Evolutionary conservation across 2,329 filamentous ascomycete genomes (phyloP).

Genomic region (Pestalotiopsis fici): DNA sequence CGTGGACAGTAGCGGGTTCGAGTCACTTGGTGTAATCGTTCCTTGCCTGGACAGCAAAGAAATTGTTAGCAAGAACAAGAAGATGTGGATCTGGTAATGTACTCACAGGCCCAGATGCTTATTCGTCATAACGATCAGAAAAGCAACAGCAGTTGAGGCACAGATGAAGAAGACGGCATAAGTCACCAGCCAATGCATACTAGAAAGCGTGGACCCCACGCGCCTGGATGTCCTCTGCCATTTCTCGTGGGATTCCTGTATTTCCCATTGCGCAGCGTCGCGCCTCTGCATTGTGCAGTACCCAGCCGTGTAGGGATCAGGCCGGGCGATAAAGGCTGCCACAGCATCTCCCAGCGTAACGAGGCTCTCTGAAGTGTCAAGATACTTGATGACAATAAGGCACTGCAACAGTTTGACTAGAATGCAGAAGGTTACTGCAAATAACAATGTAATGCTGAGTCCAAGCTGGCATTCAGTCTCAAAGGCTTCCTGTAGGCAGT

Average conservation of each 20-base stretch:
- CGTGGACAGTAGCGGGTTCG: neutral
- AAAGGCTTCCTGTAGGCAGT: slow-evolving; percentile 19
- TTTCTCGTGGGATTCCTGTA: neutral
- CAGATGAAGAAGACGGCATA: neutral
- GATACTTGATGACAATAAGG: slow-evolving; percentile 36
- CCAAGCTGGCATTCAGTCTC: slow-evolving; percentile 17
- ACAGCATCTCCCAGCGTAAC: slow-evolving; percentile 54
- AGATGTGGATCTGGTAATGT: neutral
- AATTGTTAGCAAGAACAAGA: neutral
- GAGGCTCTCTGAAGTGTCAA: slow-evolving; percentile 24
- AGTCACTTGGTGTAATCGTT: neutral
- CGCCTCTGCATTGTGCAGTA: slow-evolving; percentile 16
- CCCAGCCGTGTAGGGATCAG: slow-evolving; percentile 41
- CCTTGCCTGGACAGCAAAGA: neutral
- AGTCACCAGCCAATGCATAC: neutral
- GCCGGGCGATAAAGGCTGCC: slow-evolving; percentile 47
- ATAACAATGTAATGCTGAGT: slow-evolving; percentile 17
- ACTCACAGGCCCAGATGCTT: neutral
- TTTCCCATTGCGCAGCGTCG: slow-evolving; percentile 6
- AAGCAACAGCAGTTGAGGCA: neutral
- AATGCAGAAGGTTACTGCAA: slow-evolving; percentile 15
- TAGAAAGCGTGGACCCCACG: slow-evolving; percentile 9
- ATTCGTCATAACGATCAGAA: neutral
- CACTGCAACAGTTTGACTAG: neutral
- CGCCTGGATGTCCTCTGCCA: neutral